These are phyloP conservation scores for Starmerella scarabaei DNA, from an alignment of 805 yeast species.

Conservation along the genomic window DNA sequence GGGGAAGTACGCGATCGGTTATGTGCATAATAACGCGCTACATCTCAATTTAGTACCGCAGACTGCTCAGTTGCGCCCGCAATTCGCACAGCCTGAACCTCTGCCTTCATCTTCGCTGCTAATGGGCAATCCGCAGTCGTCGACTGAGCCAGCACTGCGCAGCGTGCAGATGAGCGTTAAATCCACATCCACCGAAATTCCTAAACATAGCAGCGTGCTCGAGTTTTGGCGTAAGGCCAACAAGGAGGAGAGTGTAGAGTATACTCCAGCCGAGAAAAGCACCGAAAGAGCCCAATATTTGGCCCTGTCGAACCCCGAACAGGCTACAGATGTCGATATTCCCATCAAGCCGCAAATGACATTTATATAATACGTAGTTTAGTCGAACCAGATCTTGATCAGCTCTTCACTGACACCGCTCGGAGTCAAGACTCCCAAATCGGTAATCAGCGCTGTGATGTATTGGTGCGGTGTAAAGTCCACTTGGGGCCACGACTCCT, in stretches of 20 bases:
- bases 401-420: slow-evolving; percentile 97
- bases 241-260: slow-evolving; percentile 39
- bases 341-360: background rate
- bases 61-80: slow-evolving; percentile 68
- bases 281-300: background rate
- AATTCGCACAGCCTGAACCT: slow-evolving; percentile 49
- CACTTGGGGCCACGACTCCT: slow-evolving; percentile 41
- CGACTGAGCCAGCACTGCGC: slow-evolving; percentile 30
- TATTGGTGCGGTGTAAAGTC: slow-evolving; percentile 95
- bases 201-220: slow-evolving; percentile 58
- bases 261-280: slow-evolving; percentile 1
- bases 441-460: slow-evolving; percentile 91
- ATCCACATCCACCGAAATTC: slow-evolving; percentile 42
- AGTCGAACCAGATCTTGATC: slow-evolving; percentile 96
- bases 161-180: slow-evolving; percentile 71
- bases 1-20: slow-evolving; percentile 30
- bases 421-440: slow-evolving; percentile 91
- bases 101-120: slow-evolving; percentile 6
- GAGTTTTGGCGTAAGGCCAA: slow-evolving; percentile 49
- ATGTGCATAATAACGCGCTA: slow-evolving; percentile 31
- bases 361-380: slow-evolving; percentile 10
- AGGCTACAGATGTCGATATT: background rate
- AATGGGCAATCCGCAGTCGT: background rate
- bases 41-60: slow-evolving; percentile 53
- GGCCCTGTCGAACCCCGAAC: background rate